phyloP scores from a whole-genome alignment of 1,284 basidiomycete genomes.

The Melanopsichium pennsylvanicum region DNA sequence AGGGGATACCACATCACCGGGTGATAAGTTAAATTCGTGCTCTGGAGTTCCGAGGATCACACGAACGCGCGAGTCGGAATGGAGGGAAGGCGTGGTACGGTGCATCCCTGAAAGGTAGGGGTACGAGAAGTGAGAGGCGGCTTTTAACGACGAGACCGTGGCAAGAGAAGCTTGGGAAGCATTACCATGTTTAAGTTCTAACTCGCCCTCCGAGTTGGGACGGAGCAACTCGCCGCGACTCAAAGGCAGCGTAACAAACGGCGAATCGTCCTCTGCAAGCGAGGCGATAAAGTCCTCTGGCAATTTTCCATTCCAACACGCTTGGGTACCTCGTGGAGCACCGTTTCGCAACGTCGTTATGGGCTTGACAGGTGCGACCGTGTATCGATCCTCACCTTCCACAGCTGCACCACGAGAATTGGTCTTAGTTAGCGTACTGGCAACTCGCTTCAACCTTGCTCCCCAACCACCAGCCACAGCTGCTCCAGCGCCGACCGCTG shows the following conservation, averaged over 20 bases:
- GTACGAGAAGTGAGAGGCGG: constrained; percentile 51
- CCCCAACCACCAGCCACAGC: constrained; percentile 18
- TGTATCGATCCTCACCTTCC: constrained; percentile 8
- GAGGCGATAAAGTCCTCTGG: constrained; percentile 42
- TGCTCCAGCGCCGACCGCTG: constrained; percentile 12
- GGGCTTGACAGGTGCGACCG: constrained; percentile 8
- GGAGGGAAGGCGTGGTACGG: constrained; percentile 2
- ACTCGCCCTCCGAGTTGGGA: background rate
- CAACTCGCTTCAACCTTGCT: constrained; percentile 19
- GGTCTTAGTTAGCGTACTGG: constrained; percentile 9
- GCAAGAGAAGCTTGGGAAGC: constrained; percentile 6
- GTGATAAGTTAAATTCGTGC: constrained; percentile 8
- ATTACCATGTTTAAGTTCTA: constrained; percentile 10
- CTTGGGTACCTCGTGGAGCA: constrained; percentile 3
- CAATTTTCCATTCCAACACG: constrained; percentile 8
- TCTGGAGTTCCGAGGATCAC: constrained; percentile 23
- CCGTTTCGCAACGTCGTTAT: constrained; percentile 17
- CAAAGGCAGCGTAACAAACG: background rate
- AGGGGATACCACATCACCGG: constrained; percentile 22
- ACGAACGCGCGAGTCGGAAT: constrained; percentile 10
- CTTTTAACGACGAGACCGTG: constrained; percentile 7
- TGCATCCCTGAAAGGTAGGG: constrained; percentile 55
- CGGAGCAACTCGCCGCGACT: constrained; percentile 10
- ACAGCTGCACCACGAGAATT: background rate
- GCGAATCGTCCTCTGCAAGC: constrained; percentile 22